A percentile compares a stretch with the other conserved stretches of the same genome.
Evolutionary conservation across 2,329 filamentous ascomycete genomes (phyloP).

Genomic region (Diaporthe destruens): DNA sequence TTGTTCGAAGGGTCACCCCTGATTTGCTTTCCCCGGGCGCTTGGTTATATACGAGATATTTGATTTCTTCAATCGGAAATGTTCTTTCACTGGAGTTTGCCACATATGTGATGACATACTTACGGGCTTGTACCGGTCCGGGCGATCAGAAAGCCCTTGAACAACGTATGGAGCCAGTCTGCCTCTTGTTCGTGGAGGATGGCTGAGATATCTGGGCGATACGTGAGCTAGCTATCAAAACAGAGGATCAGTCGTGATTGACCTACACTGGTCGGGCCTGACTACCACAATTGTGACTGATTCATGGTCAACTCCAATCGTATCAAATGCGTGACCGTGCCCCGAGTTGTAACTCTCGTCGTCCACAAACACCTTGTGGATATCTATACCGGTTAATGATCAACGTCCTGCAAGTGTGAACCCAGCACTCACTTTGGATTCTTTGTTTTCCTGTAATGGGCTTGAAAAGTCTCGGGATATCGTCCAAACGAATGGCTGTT

Average conservation of each 20-base stretch:
- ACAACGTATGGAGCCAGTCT: slow-evolving; percentile 43
- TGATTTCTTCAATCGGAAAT: too few relatives aligned
- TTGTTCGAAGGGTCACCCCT: too few relatives aligned
- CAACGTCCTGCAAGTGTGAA: not conserved
- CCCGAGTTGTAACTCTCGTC: slow-evolving; percentile 67
- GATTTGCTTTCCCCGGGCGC: too few relatives aligned
- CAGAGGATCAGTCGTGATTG: too few relatives aligned
- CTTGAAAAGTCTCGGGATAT: slow-evolving; percentile 68
- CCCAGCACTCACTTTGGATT: slow-evolving; percentile 59
- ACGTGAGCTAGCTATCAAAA: not conserved
- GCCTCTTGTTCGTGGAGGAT: slow-evolving; percentile 44
- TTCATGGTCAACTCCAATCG: slow-evolving; percentile 63
- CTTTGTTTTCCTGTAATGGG: slow-evolving; percentile 67
- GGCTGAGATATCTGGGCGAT: slow-evolving; percentile 47
- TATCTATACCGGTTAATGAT: slow-evolving; percentile 53
- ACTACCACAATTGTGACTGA: slow-evolving; percentile 65
- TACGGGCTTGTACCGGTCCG: too few relatives aligned
- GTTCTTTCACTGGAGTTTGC: too few relatives aligned
- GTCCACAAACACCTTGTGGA: slow-evolving; percentile 70
- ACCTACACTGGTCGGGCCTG: slow-evolving; percentile 72
- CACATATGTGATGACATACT: too few relatives aligned
- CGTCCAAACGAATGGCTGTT: slow-evolving; percentile 60
- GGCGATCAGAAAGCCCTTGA: slow-evolving; percentile 43
- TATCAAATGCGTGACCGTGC: slow-evolving; percentile 69
- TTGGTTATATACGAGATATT: too few relatives aligned